Conservation (phyloP, 352 stramenopile genomes). For the Globisporangium megalacanthum region DNA sequence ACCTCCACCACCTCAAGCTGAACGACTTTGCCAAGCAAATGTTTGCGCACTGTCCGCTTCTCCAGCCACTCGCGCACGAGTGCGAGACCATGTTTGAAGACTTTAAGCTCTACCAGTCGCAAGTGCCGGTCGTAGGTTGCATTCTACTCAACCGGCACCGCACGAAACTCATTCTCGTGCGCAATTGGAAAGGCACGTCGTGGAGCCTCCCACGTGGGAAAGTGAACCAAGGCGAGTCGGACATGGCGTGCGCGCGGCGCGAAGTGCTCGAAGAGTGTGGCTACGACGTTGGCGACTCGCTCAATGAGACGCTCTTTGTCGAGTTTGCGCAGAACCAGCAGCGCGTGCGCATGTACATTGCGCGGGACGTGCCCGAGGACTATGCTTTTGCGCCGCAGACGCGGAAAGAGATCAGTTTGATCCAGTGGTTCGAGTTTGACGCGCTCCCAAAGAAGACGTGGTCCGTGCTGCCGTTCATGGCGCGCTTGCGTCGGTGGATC, state of each 20-base stretch:
- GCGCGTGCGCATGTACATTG: conserved; percentile 92
- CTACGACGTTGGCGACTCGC: conserved; percentile 78
- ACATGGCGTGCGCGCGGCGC: conserved; percentile 83
- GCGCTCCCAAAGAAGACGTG: conserved; percentile 91
- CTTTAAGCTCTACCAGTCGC: conserved; percentile 93
- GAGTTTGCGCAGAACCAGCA: conserved; percentile 86
- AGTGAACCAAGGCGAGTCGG: conserved; percentile 90
- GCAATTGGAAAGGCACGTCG: conserved; percentile 89
- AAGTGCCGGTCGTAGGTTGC: conserved; percentile 92
- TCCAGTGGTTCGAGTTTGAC: conserved; percentile 90
- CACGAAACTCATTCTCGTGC: conserved; percentile 88
- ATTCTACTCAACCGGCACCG: conserved; percentile 88
- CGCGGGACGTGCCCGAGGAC: conserved; percentile 83
- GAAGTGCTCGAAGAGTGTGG: conserved; percentile 93
- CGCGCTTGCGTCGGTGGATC: conserved; percentile 88
- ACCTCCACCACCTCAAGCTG: conserved; percentile 90
- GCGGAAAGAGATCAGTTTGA: conserved; percentile 93
- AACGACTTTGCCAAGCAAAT: conserved; percentile 92
- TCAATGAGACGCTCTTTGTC: conserved; percentile 78
- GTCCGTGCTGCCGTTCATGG: conserved; percentile 92
- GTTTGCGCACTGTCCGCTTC: conserved; percentile 89
- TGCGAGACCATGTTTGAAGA: conserved; percentile 92
- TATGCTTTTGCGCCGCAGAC: conserved; percentile 92
- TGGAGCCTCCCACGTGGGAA: conserved; percentile 93
- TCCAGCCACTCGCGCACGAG: conserved; percentile 74